Percentiles rank a stretch among this genome's conserved stretches.
Evolutionary conservation across 371 early-diverging fungal species (phyloP).

Genomic region (Lichtheimia hyalospora): DNA sequence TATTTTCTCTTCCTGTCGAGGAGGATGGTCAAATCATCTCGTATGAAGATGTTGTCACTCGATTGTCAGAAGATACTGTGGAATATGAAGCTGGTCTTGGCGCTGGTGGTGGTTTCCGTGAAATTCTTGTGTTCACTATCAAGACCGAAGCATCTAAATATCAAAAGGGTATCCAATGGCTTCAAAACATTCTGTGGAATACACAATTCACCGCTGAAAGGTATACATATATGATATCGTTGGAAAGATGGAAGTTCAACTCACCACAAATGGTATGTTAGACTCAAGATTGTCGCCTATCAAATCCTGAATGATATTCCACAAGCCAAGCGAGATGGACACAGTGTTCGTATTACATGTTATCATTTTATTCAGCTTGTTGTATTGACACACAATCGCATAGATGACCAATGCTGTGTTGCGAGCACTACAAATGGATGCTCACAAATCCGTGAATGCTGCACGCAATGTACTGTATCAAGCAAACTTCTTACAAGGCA

Average conservation of each 20-base stretch:
- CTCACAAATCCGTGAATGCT: slow-evolving; percentile 51
- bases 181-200: slow-evolving; percentile 63
- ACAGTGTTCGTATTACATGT: slow-evolving; percentile 38
- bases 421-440: slow-evolving; percentile 48
- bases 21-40: slow-evolving; percentile 45
- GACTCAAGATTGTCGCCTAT: slow-evolving; percentile 56
- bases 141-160: slow-evolving; percentile 57
- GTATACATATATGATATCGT: slow-evolving; percentile 7
- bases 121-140: slow-evolving; percentile 49
- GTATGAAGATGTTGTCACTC: slow-evolving; percentile 63
- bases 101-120: slow-evolving; percentile 46
- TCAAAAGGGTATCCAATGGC: slow-evolving; percentile 56
- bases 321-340: slow-evolving; percentile 61
- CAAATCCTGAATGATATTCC: slow-evolving; percentile 68
- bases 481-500: slow-evolving; percentile 51
- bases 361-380: neutral
- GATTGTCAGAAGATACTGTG: slow-evolving; percentile 59
- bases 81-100: slow-evolving; percentile 53
- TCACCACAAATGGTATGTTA: slow-evolving; percentile 1
- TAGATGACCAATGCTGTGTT: slow-evolving; percentile 59
- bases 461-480: slow-evolving; percentile 55
- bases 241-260: too few species aligned
- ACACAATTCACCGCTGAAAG: slow-evolving; percentile 61
- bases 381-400: neutral
- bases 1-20: slow-evolving; percentile 57